Percentiles rank a stretch among this genome's conserved stretches.
Conservation (phyloP, 176 grass and related monocot species). For the Ensete ventricosum region DNA sequence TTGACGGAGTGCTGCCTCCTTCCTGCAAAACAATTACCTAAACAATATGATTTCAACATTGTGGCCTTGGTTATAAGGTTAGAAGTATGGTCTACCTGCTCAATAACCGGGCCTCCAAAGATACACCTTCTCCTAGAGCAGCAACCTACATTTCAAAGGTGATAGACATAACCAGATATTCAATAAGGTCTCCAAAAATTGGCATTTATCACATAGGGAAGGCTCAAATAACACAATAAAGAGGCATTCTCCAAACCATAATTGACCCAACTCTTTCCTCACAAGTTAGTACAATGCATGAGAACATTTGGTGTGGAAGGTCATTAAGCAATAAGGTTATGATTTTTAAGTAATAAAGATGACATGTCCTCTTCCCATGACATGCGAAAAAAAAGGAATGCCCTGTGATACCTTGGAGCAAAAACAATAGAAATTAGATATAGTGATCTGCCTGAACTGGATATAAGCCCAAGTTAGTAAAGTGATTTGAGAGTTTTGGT, state of each 20-base stretch:
- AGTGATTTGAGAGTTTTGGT: too few species aligned
- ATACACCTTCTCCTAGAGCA: constrained; percentile 95
- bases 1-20: constrained; percentile 92
- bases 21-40: constrained; percentile 53
- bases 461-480: too few species aligned
- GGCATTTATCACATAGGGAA: neutral
- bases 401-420: too few species aligned
- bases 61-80: constrained; percentile 18
- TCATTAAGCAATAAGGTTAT: too few species aligned
- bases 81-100: constrained; percentile 59
- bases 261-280: neutral
- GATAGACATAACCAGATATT: constrained; percentile 6
- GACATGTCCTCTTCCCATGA: too few species aligned
- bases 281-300: neutral
- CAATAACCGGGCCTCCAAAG: constrained; percentile 85
- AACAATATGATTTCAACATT: constrained; percentile 27
- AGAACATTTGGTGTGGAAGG: neutral
- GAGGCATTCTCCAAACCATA: neutral
- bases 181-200: neutral
- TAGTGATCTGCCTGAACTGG: too few species aligned
- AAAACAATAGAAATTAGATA: too few species aligned
- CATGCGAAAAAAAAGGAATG: too few species aligned
- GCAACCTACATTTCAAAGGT: constrained; percentile 69
- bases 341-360: too few species aligned
- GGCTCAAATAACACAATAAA: neutral